phyloP scores from a whole-genome alignment of 768 basidiomycete species.

The Termitomyces sp. region DNA sequence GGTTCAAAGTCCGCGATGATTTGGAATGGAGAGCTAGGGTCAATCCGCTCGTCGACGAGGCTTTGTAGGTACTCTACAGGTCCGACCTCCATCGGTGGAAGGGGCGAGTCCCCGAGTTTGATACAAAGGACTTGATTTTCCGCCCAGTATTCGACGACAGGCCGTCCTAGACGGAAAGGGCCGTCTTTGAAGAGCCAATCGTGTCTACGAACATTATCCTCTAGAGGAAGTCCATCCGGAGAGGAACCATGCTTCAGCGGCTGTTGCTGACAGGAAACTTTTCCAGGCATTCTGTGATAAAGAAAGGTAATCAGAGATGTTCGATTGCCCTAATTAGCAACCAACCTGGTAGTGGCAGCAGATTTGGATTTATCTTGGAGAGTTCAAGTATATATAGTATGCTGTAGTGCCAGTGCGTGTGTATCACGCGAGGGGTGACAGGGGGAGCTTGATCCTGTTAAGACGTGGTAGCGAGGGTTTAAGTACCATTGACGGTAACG shows the following conservation, averaged over 20 bases:
- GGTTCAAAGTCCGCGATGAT: conserved; percentile 6
- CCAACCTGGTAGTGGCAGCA: background rate
- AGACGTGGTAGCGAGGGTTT: background rate
- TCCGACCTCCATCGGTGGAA: background rate
- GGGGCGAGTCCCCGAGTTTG: conserved; percentile 3
- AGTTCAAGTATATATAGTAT: background rate
- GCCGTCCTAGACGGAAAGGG: background rate
- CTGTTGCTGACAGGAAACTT: background rate
- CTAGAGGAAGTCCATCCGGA: background rate
- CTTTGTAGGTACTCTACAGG: conserved; percentile 3
- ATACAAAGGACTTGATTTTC: background rate
- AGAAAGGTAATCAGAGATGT: background rate
- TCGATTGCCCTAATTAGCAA: background rate
- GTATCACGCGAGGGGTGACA: background rate
- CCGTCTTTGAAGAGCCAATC: conserved; percentile 8
- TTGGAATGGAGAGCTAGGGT: conserved; percentile 2
- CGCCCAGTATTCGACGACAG: background rate
- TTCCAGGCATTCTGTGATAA: conserved; percentile 1
- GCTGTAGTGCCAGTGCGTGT: background rate
- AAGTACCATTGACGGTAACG: background rate
- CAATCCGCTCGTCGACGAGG: conserved; percentile 5
- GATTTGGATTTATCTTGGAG: background rate
- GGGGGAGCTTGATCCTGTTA: background rate
- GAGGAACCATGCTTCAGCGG: background rate
- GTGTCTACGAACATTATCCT: conserved; percentile 1